Percentiles rank a stretch among this genome's conserved stretches.
These are phyloP conservation scores for Picea sitchensis DNA, from an alignment of 75 land plant species.

Conservation along the genomic window DNA sequence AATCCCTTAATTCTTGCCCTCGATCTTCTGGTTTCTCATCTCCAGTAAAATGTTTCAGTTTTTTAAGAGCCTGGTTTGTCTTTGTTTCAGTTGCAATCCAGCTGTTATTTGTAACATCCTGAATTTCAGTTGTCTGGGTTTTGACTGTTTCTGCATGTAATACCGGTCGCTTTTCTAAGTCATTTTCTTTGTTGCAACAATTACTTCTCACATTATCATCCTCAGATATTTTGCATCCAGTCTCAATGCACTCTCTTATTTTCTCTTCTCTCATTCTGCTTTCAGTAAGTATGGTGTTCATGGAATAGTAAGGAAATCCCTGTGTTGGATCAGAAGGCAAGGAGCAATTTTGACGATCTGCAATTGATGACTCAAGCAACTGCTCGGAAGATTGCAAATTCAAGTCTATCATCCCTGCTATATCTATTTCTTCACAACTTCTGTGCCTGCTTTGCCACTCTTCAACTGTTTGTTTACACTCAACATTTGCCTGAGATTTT, in stretches of 20 bases:
- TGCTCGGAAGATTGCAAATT: constrained; percentile 8
- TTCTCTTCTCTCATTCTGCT: not conserved
- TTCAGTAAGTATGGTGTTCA: not conserved
- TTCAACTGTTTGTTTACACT: not conserved
- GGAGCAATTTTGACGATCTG: not conserved
- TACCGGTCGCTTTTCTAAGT: not conserved
- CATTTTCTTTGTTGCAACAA: not conserved
- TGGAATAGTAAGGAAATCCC: not conserved
- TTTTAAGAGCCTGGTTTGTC: not conserved
- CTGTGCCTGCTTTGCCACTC: not conserved
- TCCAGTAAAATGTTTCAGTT: not conserved
- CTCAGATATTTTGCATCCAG: not conserved
- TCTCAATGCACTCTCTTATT: not conserved
- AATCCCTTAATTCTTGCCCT: not conserved
- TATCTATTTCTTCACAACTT: not conserved
- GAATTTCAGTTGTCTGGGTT: not conserved
- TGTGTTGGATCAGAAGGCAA: not conserved
- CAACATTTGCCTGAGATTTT: not conserved
- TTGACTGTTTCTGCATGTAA: not conserved
- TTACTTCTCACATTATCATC: not conserved
- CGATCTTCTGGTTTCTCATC: not conserved
- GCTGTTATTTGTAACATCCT: constrained; percentile 1
- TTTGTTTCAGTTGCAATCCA: not conserved
- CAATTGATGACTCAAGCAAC: constrained; percentile 4
- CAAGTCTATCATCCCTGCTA: constrained; percentile 7